Percentiles rank a stretch among this genome's conserved stretches.
Conservation (phyloP, 2,329 filamentous ascomycete species). For the Bipolaris cookei region DNA sequence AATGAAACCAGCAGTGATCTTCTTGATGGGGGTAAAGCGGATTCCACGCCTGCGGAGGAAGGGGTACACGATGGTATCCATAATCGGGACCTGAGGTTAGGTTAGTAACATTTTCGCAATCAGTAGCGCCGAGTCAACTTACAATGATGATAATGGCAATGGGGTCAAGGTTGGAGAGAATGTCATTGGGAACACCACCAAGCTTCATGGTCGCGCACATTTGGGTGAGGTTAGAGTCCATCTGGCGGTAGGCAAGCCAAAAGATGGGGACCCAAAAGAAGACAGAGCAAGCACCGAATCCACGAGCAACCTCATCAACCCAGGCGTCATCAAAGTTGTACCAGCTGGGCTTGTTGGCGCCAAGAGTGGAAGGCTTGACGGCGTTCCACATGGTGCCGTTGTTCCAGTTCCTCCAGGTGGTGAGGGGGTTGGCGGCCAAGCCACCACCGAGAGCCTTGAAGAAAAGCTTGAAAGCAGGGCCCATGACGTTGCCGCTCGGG, state of each 20-base stretch:
- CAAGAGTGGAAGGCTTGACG: constrained; percentile 68
- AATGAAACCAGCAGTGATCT: constrained; percentile 73
- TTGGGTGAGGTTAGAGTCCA: constrained; percentile 68
- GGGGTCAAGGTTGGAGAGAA: constrained; percentile 77
- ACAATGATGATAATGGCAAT: constrained; percentile 75
- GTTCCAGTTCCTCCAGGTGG: constrained; percentile 62
- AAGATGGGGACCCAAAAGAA: constrained; percentile 68
- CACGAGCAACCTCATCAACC: constrained; percentile 79
- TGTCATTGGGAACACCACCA: constrained; percentile 76
- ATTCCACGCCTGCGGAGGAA: constrained; percentile 67
- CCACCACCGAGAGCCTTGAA: constrained; percentile 59
- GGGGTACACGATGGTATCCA: constrained; percentile 72
- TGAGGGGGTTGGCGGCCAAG: constrained; percentile 63
- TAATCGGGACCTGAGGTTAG: constrained; percentile 34
- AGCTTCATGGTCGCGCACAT: constrained; percentile 72
- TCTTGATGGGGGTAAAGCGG: constrained; percentile 76
- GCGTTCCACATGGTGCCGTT: constrained; percentile 67
- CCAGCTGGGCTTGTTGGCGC: constrained; percentile 65
- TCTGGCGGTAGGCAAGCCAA: constrained; percentile 72
- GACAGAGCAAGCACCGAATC: constrained; percentile 51
- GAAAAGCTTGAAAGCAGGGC: constrained; percentile 68
- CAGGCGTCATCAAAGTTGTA: constrained; percentile 82
- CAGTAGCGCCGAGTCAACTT: constrained; percentile 58
- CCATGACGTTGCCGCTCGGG: constrained; percentile 71
- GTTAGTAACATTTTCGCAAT: constrained; percentile 66